Conservation (phyloP, 2,329 filamentous ascomycete genomes). For the Colletotrichum magnum region DNA sequence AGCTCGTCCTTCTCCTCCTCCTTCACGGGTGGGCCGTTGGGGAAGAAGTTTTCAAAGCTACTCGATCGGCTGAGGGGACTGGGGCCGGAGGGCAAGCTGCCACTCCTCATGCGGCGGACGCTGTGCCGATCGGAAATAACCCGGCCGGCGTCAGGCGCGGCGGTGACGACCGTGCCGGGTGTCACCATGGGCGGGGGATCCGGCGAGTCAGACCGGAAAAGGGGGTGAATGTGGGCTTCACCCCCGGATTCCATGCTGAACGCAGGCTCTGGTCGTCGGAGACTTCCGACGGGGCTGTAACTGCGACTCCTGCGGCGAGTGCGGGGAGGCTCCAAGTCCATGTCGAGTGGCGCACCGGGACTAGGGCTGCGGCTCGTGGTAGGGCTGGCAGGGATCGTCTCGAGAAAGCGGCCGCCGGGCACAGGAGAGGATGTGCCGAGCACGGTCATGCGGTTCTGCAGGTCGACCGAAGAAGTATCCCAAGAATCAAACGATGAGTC, state of each 20-base stretch:
- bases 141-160: conserved; percentile 77
- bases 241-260: conserved; percentile 55
- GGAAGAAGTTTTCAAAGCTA: conserved; percentile 63
- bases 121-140: conserved; percentile 70
- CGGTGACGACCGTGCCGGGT: conserved; percentile 79
- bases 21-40: conserved; percentile 40
- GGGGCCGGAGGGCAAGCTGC: conserved; percentile 63
- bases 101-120: conserved; percentile 69
- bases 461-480: conserved; percentile 79
- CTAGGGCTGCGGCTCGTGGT: conserved; percentile 76
- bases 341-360: conserved; percentile 71
- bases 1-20: conserved; percentile 46
- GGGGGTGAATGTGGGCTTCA: conserved; percentile 82
- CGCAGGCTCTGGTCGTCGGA: conserved; percentile 39
- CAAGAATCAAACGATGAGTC: conserved; percentile 82
- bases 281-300: conserved; percentile 67
- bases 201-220: conserved; percentile 82
- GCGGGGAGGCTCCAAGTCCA: conserved; percentile 61
- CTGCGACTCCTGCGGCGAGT: conserved; percentile 63
- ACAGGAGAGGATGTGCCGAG: conserved; percentile 63
- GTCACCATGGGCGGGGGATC: conserved; percentile 75
- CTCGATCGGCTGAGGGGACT: conserved; percentile 65
- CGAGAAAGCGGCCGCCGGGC: conserved; percentile 67
- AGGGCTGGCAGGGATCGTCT: conserved; percentile 79
- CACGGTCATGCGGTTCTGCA: conserved; percentile 71